Evolutionary conservation across 1,284 basidiomycete species (phyloP), one percentile per base, ranked within the genome.

Genomic region (Sphagnurus paluster): DNA sequence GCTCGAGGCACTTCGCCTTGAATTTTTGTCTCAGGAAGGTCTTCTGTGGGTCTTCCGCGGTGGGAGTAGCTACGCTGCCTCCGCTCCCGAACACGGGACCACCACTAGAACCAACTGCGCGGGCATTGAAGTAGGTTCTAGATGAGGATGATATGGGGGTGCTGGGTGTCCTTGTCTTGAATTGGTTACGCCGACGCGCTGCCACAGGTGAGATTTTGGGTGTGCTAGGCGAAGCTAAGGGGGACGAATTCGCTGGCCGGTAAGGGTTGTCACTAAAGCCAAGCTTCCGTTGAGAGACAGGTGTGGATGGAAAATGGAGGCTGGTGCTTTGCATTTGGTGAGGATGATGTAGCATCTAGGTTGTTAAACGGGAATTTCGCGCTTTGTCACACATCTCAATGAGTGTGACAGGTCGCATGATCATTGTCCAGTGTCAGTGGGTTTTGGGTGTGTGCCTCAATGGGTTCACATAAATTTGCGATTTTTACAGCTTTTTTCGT

Each of bases 1-100:
- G 71, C 57, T 83, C 78, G 33, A 82, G 60, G 60, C 82, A 86
- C 32, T 75, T 71, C 3, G 74, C 74, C 55, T 75, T 75, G 56
- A 88, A 77, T n/a, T 77, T 74, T 39, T 82, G 77, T 17, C 82
- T 66, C 35, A 88, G 63, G 33, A 87, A 72, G 3, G 64, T 52
- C 42, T 76, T 78, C 49, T 67, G 65, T 3, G 66, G 60, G 39
- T 67, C 63, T 32, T 63, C 57, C 10, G 53, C 17, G n/a, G 36
- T 25, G 8, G 47, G 51, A 20, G 41, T 39, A n/a, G 36, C n/a
- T 14, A 44, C 19, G 9, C 36, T 38, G 16, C 42, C 43, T n/a
- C 48, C 45, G 13, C 53, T 50, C 10, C 34, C 36, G 38, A 59
- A 57, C 3, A 60, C 46, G 2, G 55, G 47, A 9, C 51, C 49